A percentile compares a stretch with the other conserved stretches of the same genome.
These are phyloP conservation scores for Candida boidinii DNA, from an alignment of 805 yeast species.

Conservation along the genomic window DNA sequence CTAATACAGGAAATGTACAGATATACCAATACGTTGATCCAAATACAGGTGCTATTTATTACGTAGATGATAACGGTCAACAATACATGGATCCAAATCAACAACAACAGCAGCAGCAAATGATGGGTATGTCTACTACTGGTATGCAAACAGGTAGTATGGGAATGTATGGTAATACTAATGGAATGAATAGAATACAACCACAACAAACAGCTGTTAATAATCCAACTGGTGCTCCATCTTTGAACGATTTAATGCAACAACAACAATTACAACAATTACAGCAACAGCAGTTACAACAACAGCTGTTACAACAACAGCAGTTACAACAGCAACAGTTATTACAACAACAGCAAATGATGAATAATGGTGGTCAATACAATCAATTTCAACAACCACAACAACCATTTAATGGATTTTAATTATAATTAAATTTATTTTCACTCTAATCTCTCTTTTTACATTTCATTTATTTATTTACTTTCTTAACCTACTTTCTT, in stretches of 20 bases:
- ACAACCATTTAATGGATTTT: constrained; percentile 15
- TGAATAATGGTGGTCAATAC: constrained; percentile 1
- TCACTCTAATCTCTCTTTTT: too few relatives aligned
- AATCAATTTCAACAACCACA: constrained; percentile 2
- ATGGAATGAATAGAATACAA: constrained; percentile 4
- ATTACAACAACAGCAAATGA: constrained; percentile 8
- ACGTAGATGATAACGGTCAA: constrained; percentile 62
- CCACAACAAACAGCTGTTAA: constrained; percentile 1
- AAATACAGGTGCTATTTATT: constrained; percentile 55
- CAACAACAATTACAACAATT: constrained; percentile 4
- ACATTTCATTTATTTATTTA: too few relatives aligned
- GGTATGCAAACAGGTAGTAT: constrained; percentile 24
- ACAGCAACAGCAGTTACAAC: constrained; percentile 8
- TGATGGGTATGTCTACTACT: constrained; percentile 16
- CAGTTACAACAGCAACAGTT: constrained; percentile 13
- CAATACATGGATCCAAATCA: constrained; percentile 46
- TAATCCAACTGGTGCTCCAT: constrained; percentile 5
- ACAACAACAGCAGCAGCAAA: constrained; percentile 20
- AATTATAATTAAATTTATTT: not conserved
- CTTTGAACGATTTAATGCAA: constrained; percentile 4
- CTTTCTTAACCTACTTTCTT: too few relatives aligned
- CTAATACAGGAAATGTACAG: constrained; percentile 30
- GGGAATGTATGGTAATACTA: constrained; percentile 33
- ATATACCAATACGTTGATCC: constrained; percentile 68
- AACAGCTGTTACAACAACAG: constrained; percentile 5